Evolutionary conservation across 202 grass and related monocot genomes (phyloP).

Genomic region (Dendrocalamus latiflorus): DNA sequence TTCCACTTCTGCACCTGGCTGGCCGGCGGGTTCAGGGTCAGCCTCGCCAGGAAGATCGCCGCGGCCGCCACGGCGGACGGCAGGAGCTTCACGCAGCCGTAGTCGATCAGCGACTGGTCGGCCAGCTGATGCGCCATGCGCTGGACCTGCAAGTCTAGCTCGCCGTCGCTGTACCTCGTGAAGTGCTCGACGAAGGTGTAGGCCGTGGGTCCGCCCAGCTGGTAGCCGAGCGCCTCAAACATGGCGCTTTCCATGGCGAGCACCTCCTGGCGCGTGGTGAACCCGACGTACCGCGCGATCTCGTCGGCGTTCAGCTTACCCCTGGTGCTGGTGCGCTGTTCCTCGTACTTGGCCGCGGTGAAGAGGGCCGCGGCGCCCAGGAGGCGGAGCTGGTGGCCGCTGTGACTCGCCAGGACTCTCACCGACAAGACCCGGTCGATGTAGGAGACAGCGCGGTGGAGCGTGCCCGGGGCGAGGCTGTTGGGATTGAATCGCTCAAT

Average conservation of each 20-base stretch:
- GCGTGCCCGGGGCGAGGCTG: background rate
- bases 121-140: background rate
- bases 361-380: background rate
- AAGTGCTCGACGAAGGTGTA: conserved; percentile 31
- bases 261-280: background rate
- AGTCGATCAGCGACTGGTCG: background rate
- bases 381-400: background rate
- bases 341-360: conserved; percentile 39
- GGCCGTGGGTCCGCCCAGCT: background rate
- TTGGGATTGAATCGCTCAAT: too few relatives aligned
- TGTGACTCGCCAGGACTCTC: background rate
- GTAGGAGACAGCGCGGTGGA: conserved; percentile 35
- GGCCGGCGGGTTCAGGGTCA: background rate
- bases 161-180: background rate
- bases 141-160: background rate
- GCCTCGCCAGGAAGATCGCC: background rate
- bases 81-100: background rate
- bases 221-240: conserved; percentile 5
- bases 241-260: background rate
- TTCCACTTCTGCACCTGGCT: background rate
- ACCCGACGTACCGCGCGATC: background rate
- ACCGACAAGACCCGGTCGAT: conserved; percentile 30
- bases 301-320: background rate
- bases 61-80: conserved; percentile 3
- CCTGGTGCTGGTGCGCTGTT: background rate